A percentile compares a stretch with the other conserved stretches of the same genome.
Conservation (phyloP, 306 rosid species). For the Biancaea sappan region DNA sequence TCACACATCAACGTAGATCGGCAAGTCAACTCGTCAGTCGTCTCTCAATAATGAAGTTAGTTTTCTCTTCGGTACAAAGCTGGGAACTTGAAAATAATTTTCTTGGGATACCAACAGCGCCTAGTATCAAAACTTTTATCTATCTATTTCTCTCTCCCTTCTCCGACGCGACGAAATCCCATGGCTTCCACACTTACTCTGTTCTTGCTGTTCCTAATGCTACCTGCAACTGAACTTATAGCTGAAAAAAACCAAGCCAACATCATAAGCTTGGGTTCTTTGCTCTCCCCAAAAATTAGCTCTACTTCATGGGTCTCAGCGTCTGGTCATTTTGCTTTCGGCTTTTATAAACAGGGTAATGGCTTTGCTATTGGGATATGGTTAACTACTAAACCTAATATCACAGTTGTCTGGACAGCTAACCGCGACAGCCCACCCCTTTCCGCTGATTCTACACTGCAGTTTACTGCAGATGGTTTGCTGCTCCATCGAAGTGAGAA, state of each 20-base stretch:
- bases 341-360: slow-evolving; percentile 31
- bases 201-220: background rate
- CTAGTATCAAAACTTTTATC: background rate
- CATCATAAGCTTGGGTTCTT: background rate
- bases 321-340: slow-evolving; percentile 46
- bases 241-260: background rate
- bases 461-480: slow-evolving; percentile 21
- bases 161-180: no score
- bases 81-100: background rate
- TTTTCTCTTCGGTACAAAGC: no score
- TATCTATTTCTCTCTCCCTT: background rate
- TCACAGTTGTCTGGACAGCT: slow-evolving; percentile 43
- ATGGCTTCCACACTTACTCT: slow-evolving; percentile 30
- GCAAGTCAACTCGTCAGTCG: background rate
- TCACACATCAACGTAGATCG: no score
- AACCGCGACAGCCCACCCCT: slow-evolving; percentile 11
- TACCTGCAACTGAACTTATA: background rate
- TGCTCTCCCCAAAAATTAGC: background rate
- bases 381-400: slow-evolving; percentile 7
- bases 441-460: slow-evolving; percentile 8
- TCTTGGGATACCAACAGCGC: background rate
- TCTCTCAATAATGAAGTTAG: background rate
- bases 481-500: background rate
- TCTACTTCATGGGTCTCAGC: slow-evolving; percentile 34
- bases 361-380: slow-evolving; percentile 45